Evolutionary conservation across 306 rosid species (phyloP).

Genomic region (Mimosa bimucronata): DNA sequence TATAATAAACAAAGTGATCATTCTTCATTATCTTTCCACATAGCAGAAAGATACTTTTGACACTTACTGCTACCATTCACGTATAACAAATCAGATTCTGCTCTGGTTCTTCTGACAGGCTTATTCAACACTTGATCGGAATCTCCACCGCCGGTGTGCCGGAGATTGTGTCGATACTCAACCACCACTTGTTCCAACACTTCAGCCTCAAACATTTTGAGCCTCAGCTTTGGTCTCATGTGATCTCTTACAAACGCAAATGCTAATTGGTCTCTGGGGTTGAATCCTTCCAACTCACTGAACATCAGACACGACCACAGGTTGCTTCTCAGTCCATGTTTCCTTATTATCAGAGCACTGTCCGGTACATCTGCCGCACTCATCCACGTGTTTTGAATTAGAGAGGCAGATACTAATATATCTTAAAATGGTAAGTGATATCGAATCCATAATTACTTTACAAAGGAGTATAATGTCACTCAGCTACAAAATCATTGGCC

Average conservation of each 20-base stretch:
- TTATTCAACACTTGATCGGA: background rate
- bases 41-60: constrained; percentile 65
- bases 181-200: constrained; percentile 80
- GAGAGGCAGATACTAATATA: too few relatives aligned
- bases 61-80: constrained; percentile 71
- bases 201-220: constrained; percentile 87
- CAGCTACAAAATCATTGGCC: too few relatives aligned
- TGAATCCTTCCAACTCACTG: constrained; percentile 88
- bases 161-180: constrained; percentile 82
- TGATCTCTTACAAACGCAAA: constrained; percentile 91
- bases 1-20: constrained; percentile 30
- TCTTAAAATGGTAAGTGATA: too few relatives aligned
- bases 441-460: too few relatives aligned
- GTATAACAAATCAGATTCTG: constrained; percentile 50
- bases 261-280: constrained; percentile 91
- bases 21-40: constrained; percentile 56
- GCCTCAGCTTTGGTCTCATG: constrained; percentile 65
- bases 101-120: constrained; percentile 43
- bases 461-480: too few relatives aligned
- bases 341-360: constrained; percentile 84
- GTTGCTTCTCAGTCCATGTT: constrained; percentile 64
- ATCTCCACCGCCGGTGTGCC: constrained; percentile 19
- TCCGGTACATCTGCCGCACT: constrained; percentile 81
- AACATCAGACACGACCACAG: constrained; percentile 86
- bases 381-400: background rate